These are phyloP conservation scores for Starmerella bombicola DNA, from an alignment of 805 yeast species.

Conservation along the genomic window DNA sequence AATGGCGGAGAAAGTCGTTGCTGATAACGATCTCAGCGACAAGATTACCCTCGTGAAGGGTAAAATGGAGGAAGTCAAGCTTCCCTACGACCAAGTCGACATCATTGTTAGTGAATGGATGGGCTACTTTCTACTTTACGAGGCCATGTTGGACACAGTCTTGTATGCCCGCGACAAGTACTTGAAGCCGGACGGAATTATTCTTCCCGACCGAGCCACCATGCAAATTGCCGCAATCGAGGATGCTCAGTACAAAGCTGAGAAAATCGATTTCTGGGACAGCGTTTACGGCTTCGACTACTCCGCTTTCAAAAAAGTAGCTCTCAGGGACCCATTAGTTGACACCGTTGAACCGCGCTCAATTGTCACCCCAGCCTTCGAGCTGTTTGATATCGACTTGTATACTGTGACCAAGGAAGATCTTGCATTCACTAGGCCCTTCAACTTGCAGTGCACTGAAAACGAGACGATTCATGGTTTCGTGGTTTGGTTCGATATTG, in stretches of 20 bases:
- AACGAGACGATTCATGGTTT: conserved; percentile 79
- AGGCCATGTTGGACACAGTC: conserved; percentile 96
- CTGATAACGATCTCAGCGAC: conserved; percentile 70
- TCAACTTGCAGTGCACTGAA: conserved; percentile 59
- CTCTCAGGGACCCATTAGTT: conserved; percentile 88
- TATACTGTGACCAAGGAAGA: conserved; percentile 78
- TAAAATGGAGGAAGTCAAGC: conserved; percentile 76
- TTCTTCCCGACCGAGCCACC: conserved; percentile 87
- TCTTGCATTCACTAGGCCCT: conserved; percentile 60
- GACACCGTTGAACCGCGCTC: conserved; percentile 78
- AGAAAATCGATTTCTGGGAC: conserved; percentile 88
- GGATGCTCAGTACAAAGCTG: conserved; percentile 83
- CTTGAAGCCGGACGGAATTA: conserved; percentile 64
- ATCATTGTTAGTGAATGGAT: conserved; percentile 97
- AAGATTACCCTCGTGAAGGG: conserved; percentile 83
- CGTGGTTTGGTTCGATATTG: conserved; percentile 90
- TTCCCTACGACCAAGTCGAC: conserved; percentile 83
- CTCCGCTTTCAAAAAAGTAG: conserved; percentile 73
- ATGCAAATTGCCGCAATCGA: conserved; percentile 86
- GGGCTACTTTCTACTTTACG: conserved; percentile 94
- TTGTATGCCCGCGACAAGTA: conserved; percentile 87
- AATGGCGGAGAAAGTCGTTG: conserved; percentile 84
- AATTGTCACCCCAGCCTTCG: conserved; percentile 59
- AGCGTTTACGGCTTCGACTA: conserved; percentile 95
- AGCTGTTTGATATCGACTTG: conserved; percentile 71